Base-by-base conservation (phyloP, 192 early-diverging fungal species). In the Backusella morwellensis region DNA sequence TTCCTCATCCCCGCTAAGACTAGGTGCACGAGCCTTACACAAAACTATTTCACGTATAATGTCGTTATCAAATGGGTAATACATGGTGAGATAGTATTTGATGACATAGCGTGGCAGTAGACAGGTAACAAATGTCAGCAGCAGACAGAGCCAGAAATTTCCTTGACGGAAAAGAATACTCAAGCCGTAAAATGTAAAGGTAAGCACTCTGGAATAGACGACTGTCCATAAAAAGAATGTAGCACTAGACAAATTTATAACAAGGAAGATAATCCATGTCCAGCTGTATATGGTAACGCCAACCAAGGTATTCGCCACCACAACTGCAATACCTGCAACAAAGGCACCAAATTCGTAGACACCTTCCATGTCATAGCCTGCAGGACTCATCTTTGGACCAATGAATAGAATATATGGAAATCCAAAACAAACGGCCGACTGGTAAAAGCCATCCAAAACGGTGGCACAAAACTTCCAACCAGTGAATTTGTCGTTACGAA, bases 11-110 rank as follows among this genome's bases (percentile, higher is more conserved):
- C 40, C 11, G 23, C 56, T 26, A 29, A 63, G 23, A 8, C 26
- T 26, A 40, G 15, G 26, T 40, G 44, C 14, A 32, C 23, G 42
- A 44, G 38, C 41, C 41, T 50, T 72, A 35, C 76, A 77, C 26
- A 77, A n/a, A 40, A 77, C 96, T 79, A 89, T 94, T 35, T 96
- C 96, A 72, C 93, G 94, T 44, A 97, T 88, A 67, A 97, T 89
- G n/a, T 95, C 91, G 8, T 90, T 89, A 79, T 97, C 94, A 59
- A 88, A 93, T 4, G 96, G 96, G 41, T 85, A 85, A 83, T 92
- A 86, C 38, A 89, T 88, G 40, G 93, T 90, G 21, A 88, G 84
- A 42, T 86, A 80, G 80, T 91, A 94, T 81, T 92, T 91, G 42
- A 86, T 82, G 36, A 86, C 81, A 67, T 91, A 89, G 41, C 93